These are phyloP conservation scores for Fusarium sp. DNA, from an alignment of 2,329 filamentous ascomycete genomes.

Conservation along the genomic window DNA sequence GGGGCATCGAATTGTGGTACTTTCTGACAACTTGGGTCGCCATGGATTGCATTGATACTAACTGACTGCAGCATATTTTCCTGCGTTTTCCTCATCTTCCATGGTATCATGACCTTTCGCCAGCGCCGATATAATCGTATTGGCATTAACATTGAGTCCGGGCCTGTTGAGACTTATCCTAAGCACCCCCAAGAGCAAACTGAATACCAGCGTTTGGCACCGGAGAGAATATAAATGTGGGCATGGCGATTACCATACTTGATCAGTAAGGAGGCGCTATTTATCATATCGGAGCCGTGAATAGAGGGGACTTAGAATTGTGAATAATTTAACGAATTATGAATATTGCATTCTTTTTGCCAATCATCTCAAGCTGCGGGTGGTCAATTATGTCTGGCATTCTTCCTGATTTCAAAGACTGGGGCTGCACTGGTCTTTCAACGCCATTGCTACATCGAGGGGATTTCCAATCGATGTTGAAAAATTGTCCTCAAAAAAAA, in stretches of 20 bases:
- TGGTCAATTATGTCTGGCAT: not conserved
- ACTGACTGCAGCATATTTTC: constrained; percentile 54
- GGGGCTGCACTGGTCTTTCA: not conserved
- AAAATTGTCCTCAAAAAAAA: not conserved
- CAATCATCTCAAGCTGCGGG: not conserved
- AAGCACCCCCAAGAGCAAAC: constrained; percentile 14
- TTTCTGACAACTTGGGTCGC: not conserved
- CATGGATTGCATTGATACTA: rapidly evolving
- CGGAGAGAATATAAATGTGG: not conserved
- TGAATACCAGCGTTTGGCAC: not conserved
- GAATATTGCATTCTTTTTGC: not conserved
- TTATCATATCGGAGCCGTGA: not conserved
- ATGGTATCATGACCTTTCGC: constrained; percentile 55
- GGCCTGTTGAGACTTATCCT: not conserved
- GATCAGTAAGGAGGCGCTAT: not conserved
- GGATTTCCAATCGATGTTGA: not conserved
- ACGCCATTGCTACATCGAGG: not conserved
- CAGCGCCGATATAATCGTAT: constrained; percentile 52
- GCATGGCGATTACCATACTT: not conserved
- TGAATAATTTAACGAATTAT: not conserved
- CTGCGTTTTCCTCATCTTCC: constrained; percentile 55
- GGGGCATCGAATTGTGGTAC: constrained; percentile 59
- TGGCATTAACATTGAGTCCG: constrained; percentile 10
- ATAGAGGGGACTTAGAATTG: not conserved
- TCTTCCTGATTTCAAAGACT: not conserved